Percentiles rank a stretch among this genome's conserved stretches.
Conservation (phyloP, 1,139 yeast species). For the Lodderomyces margitis region DNA sequence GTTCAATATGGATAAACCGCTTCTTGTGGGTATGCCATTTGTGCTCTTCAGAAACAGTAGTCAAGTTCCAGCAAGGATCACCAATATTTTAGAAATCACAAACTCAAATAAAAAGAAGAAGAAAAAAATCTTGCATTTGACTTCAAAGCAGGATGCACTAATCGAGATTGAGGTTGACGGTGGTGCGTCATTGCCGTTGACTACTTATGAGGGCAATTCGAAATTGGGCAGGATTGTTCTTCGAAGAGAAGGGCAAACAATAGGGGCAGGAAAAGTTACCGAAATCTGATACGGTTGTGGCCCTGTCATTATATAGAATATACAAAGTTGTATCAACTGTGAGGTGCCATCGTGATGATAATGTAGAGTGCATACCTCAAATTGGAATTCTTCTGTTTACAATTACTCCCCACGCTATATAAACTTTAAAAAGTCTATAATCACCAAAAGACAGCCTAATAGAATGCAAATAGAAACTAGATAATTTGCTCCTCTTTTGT, state of each 20-base stretch:
- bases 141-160: conserved; percentile 68
- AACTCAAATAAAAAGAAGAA: conserved; percentile 20
- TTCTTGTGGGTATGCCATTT: conserved; percentile 80
- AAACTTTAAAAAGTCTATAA: conserved; percentile 56
- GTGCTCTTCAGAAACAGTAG: conserved; percentile 80
- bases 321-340: too few relatives aligned
- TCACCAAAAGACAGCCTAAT: conserved; percentile 60
- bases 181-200: conserved; percentile 57
- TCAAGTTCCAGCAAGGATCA: conserved; percentile 70
- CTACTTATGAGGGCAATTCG: conserved; percentile 56
- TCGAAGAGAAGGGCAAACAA: conserved; percentile 80
- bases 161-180: conserved; percentile 65
- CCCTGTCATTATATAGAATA: not conserved
- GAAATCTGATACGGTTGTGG: conserved; percentile 13
- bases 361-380: too few relatives aligned
- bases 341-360: too few relatives aligned
- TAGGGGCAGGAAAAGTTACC: conserved; percentile 78
- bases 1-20: conserved; percentile 71
- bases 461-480: conserved; percentile 60
- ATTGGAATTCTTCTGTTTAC: not conserved
- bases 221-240: conserved; percentile 79
- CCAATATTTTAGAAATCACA: conserved; percentile 52
- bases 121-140: conserved; percentile 66
- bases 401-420: conserved; percentile 5
- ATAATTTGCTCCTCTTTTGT: conserved; percentile 68